Base-by-base conservation (phyloP, 768 basidiomycete species). In the Boletus edulis region DNA sequence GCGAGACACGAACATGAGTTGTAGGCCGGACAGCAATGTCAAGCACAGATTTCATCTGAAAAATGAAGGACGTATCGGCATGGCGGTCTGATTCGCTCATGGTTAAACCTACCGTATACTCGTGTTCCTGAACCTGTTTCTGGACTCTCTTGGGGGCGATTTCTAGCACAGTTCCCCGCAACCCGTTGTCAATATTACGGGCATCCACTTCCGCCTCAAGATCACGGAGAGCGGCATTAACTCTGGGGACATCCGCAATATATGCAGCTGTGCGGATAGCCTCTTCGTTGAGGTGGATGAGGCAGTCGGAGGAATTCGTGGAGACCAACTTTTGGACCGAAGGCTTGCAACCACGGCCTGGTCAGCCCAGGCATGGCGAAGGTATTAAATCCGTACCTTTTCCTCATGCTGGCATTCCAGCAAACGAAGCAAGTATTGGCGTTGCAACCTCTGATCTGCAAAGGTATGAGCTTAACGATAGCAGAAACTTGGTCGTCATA, bases 351-450 rank as follows among this genome's bases (percentile, higher is more conserved):
- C 27, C 42, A 38, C 6, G 14, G 61, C 75, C 18, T 84, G 81
- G 57, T 84, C 84, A 59, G 88, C 84, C 20, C 81, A 75, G 20
- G 24, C 12, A 38, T 34, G 8, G 3, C 80, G 14, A 45, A 10
- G 12, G 6, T 14, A 47, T 31, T 20, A 17, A 18, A 47, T 39
- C 27, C 61, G 27, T 61, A 86, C 91, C 81, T 94, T 94, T 67
- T 93, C 91, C 64, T 94, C 89, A 53, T 88, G 86, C 64, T 92
- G 90, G 57, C 87, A 89, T 59, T 85, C 83, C 12, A 92, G 73
- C 52, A 92, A 70, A 5, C 85, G 75, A 54, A 82, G 63, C 32
- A 91, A 73, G 60, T 87, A 89, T 42, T 75, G 75, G 7, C 74
- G 77, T 56, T 84, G 81, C 56, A 81, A 78, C 14, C 70, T 71